These are phyloP conservation scores for Candida lessepsii DNA, from an alignment of 805 yeast species.

Conservation along the genomic window DNA sequence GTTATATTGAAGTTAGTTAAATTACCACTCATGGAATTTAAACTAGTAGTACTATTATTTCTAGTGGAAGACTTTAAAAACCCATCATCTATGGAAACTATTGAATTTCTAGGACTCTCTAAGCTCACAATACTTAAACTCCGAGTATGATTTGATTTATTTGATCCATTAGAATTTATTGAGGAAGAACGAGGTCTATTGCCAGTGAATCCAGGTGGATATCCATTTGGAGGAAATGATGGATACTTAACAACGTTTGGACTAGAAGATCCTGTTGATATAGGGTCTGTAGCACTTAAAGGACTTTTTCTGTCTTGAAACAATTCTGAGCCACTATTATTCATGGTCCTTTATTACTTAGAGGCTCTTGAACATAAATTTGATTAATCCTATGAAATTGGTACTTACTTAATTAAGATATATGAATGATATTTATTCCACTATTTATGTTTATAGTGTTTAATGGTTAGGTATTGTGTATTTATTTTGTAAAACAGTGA, in stretches of 20 bases:
- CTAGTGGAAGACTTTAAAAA: slow-evolving; percentile 26
- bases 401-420: too few species aligned
- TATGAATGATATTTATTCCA: too few species aligned
- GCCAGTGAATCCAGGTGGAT: neutral
- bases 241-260: slow-evolving; percentile 9
- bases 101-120: slow-evolving; percentile 42
- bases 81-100: slow-evolving; percentile 38
- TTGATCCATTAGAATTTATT: slow-evolving; percentile 29
- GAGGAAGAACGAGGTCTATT: slow-evolving; percentile 32
- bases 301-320: slow-evolving; percentile 16
- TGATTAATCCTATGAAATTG: too few species aligned
- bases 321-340: slow-evolving; percentile 4
- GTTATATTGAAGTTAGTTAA: slow-evolving; percentile 2
- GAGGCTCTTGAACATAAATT: too few species aligned
- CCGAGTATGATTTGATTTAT: slow-evolving; percentile 23
- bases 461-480: too few species aligned
- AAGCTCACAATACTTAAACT: slow-evolving; percentile 38
- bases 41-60: slow-evolving; percentile 32
- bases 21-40: slow-evolving; percentile 14
- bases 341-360: slow-evolving; percentile 1
- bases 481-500: neutral
- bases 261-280: slow-evolving; percentile 12
- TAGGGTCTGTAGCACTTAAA: slow-evolving; percentile 13
- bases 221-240: neutral
- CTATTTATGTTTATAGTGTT: too few species aligned